Evolutionary conservation across 2,329 filamentous ascomycete genomes (phyloP), one percentile per base, ranked within the genome.

Genomic region (Fusarium vanettenii): DNA sequence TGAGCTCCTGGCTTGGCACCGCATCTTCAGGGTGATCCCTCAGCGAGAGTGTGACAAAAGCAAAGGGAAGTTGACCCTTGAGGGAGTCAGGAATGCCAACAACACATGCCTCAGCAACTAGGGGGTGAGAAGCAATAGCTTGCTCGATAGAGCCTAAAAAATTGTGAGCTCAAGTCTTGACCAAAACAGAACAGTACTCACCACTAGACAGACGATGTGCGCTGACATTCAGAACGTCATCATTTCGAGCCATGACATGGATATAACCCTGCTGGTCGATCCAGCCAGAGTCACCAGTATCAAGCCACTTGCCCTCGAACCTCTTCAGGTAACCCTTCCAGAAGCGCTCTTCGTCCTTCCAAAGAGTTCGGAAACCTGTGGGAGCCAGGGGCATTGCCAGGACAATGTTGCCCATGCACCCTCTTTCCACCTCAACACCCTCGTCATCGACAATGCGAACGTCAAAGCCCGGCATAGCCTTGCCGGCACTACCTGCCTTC

Each of bases 191-290:
- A 18, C 33, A 10, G 4, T 27, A 82, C 87, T 78, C 86, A 93
- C 93, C 94, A 13, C 95, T 98, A 73, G 93, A 96, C 71, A 98
- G 92, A 16, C 95, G 90, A 85, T 98, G 95, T 6, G 95, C 95
- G 45, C 95, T 95, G n/a, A 98, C 95, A 80, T 98, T 98, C 80
- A 98, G 95, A 69, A 98, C 93, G 82, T 98, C 95, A 84, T 98
- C 95, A 35, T 86, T 88, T 45, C 90, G 84, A 45, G 88, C 88
- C 90, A 92, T 91, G 75, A 92, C 89, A 74, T 89, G 88, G 45
- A 92, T 87, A 76, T 92, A 92, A 6, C 90, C 90, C 45, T 96
- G 92, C 16, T 88, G 82, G 80, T 98, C 95, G 67, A 98, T 91
- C 86, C 95, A 92, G 0, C 96, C 95, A 1, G 95, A 93, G 81